phyloP scores from a whole-genome alignment of 140 eudicot genomes.

The Bidens hawaiensis region DNA sequence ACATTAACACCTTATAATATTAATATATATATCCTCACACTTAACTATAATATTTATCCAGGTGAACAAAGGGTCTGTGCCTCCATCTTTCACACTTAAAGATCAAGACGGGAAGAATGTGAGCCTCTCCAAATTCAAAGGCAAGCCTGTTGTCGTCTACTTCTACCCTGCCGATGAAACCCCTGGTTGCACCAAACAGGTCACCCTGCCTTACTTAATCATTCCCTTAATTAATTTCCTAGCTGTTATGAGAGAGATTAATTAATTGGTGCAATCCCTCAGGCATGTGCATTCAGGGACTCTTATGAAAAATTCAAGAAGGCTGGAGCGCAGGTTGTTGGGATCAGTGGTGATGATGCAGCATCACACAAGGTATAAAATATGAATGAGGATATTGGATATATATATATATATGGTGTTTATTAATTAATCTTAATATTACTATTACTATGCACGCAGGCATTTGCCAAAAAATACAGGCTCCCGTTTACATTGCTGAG shows the following conservation, averaged over 20 bases:
- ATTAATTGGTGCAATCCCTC: no score
- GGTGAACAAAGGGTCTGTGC: slow-evolving; percentile 72
- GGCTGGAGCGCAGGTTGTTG: slow-evolving; percentile 97
- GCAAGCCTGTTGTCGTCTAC: slow-evolving; percentile 87
- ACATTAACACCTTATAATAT: no score
- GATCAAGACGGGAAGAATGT: slow-evolving; percentile 92
- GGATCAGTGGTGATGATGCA: slow-evolving; percentile 89
- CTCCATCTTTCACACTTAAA: slow-evolving; percentile 81
- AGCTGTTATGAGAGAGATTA: no score
- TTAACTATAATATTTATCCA: no score
- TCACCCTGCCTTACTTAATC: no score
- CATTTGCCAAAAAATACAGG: slow-evolving; percentile 78
- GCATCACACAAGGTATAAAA: slow-evolving; percentile 98
- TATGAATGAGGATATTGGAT: no score
- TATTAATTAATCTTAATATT: background rate
- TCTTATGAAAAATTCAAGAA: slow-evolving; percentile 98
- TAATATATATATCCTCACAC: no score
- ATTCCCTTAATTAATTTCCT: no score
- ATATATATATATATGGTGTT: no score
- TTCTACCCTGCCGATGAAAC: slow-evolving; percentile 99
- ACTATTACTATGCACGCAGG: slow-evolving; percentile 36
- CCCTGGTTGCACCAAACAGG: slow-evolving; percentile 99
- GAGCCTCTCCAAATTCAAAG: slow-evolving; percentile 85
- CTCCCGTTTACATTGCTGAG: slow-evolving; percentile 87
- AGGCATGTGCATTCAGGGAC: slow-evolving; percentile 99